These are phyloP conservation scores for Stephania yunnanensis DNA, from an alignment of 164 flowering plant genomes.

Conservation along the genomic window DNA sequence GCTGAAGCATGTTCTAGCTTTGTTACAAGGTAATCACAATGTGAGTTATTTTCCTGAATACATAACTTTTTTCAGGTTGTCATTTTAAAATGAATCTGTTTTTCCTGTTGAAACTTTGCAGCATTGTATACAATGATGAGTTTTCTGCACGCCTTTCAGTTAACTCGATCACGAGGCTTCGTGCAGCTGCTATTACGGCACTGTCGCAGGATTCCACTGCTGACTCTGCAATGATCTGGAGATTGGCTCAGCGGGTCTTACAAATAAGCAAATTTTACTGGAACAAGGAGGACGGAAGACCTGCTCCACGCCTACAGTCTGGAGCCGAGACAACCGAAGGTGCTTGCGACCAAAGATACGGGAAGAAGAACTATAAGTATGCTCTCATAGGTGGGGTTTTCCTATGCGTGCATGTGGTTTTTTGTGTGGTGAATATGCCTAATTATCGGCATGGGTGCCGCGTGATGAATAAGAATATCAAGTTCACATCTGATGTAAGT, in stretches of 20 bases:
- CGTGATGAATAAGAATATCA: slow-evolving; percentile 3
- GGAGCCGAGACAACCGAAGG: slow-evolving; percentile 18
- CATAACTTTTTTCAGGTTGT: background rate
- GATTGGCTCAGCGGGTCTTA: slow-evolving; percentile 55
- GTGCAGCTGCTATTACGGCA: slow-evolving; percentile 64
- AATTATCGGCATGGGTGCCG: background rate
- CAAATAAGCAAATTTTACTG: slow-evolving; percentile 27
- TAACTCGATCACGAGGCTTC: slow-evolving; percentile 67
- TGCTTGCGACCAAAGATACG: slow-evolving; percentile 6
- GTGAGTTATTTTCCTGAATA: background rate
- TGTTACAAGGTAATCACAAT: slow-evolving; percentile 57
- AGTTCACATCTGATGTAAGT: slow-evolving; percentile 10
- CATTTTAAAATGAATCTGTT: background rate
- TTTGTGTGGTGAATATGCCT: slow-evolving; percentile 20
- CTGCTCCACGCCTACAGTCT: slow-evolving; percentile 17
- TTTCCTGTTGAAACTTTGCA: slow-evolving; percentile 25
- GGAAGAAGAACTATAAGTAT: slow-evolving; percentile 18
- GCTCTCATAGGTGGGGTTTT: slow-evolving; percentile 18
- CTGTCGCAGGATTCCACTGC: slow-evolving; percentile 49
- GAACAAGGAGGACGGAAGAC: slow-evolving; percentile 12
- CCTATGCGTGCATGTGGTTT: slow-evolving; percentile 18
- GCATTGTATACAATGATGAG: slow-evolving; percentile 67
- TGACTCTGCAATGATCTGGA: slow-evolving; percentile 47
- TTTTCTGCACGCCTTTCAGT: slow-evolving; percentile 83
- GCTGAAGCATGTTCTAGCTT: slow-evolving; percentile 76